A percentile compares a stretch with the other conserved stretches of the same genome.
Evolutionary conservation across 352 stramenopile species (phyloP).

Genomic region (Pythium chondricola): DNA sequence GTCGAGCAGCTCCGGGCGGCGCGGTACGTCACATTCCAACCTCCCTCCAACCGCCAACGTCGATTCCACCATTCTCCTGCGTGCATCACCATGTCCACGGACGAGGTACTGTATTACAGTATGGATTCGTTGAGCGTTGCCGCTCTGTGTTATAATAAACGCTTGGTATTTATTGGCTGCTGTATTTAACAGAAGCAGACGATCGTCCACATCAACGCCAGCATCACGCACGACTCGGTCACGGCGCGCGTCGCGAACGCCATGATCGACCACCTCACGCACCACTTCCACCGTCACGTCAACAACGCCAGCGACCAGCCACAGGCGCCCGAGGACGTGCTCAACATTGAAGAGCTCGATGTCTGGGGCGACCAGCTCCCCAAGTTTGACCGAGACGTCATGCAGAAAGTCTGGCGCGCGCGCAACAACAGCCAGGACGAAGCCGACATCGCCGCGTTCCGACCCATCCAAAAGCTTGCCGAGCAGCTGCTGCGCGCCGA

Average conservation of each 20-base stretch:
- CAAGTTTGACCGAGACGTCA: constrained; percentile 67
- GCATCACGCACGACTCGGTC: constrained; percentile 66
- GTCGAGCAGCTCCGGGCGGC: too few species aligned
- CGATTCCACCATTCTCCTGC: too few species aligned
- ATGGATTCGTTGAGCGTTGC: too few species aligned
- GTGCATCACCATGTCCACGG: too few species aligned
- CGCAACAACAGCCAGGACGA: constrained; percentile 56
- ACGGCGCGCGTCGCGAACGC: constrained; percentile 58
- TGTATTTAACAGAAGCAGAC: constrained; percentile 63
- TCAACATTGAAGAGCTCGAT: constrained; percentile 65
- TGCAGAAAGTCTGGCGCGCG: constrained; percentile 61
- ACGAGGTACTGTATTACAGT: too few species aligned
- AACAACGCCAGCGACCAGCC: constrained; percentile 18
- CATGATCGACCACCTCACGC: constrained; percentile 62
- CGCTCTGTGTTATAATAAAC: too few species aligned
- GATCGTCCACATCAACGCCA: constrained; percentile 75
- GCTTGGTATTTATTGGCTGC: too few species aligned
- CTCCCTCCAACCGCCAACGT: too few species aligned
- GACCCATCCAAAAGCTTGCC: constrained; percentile 53
- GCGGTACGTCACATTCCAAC: too few species aligned
- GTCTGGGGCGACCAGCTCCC: constrained; percentile 55
- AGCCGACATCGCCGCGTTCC: constrained; percentile 47
- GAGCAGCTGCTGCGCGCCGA: constrained; percentile 63
- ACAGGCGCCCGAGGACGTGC: constrained; percentile 35
- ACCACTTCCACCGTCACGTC: constrained; percentile 64